These are phyloP conservation scores for Fusarium musae DNA, from an alignment of 2,329 filamentous ascomycete genomes.

Conservation along the genomic window DNA sequence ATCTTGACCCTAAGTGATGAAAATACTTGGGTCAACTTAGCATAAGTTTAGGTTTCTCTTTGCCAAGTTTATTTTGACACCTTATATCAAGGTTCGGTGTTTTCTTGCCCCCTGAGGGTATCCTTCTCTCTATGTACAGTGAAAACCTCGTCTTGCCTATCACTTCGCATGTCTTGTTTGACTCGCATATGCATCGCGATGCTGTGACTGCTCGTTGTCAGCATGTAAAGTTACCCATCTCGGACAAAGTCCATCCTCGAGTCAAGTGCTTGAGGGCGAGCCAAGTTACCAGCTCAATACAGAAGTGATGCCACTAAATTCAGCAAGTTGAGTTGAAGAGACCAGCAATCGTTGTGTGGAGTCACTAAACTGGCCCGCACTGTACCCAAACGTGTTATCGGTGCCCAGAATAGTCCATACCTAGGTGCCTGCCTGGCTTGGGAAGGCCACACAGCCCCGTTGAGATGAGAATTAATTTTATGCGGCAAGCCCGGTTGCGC, in stretches of 20 bases:
- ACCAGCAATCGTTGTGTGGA: slow-evolving; percentile 28
- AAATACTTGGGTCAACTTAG: too few species aligned
- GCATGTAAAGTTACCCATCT: background rate
- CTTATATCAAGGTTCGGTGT: too few species aligned
- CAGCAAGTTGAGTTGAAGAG: slow-evolving; percentile 1
- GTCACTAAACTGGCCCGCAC: slow-evolving; percentile 18
- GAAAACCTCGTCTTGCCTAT: slow-evolving; percentile 11
- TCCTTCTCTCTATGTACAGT: background rate
- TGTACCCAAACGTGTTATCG: slow-evolving; percentile 8
- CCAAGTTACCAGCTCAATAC: slow-evolving; percentile 3
- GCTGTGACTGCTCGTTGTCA: slow-evolving; percentile 4
- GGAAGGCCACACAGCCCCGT: slow-evolving; percentile 17
- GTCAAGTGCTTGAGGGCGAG: slow-evolving; percentile 14
- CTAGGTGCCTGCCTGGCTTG: slow-evolving; percentile 1
- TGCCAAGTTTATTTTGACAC: too few species aligned
- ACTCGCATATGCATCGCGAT: slow-evolving; percentile 14
- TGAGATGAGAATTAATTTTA: slow-evolving; percentile 40
- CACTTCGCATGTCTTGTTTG: slow-evolving; percentile 22
- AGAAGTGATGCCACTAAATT: slow-evolving; percentile 20
- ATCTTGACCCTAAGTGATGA: too few species aligned
- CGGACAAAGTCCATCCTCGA: slow-evolving; percentile 1
- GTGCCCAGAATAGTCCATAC: slow-evolving; percentile 16
- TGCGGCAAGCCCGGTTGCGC: slow-evolving; percentile 43
- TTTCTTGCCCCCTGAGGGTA: too few species aligned
- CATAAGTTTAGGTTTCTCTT: too few species aligned